phyloP scores from a whole-genome alignment of 1,139 yeast genomes.

The Torulaspora globosa region DNA sequence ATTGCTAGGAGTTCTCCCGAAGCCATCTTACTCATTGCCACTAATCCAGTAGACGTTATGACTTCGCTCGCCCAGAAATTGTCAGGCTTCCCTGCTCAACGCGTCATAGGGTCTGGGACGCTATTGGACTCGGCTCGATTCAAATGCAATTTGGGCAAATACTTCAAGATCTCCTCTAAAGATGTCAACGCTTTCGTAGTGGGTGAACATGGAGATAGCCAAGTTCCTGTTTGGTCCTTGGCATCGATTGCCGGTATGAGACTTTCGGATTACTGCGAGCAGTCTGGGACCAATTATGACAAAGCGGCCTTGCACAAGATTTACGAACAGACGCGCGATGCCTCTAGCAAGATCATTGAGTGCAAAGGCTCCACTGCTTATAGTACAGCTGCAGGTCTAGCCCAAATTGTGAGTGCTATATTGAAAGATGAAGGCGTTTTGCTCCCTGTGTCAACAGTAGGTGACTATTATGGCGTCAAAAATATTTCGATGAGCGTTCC shows the following conservation, averaged over 20 bases:
- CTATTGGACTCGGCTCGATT: conserved; percentile 13
- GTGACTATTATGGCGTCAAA: too few relatives aligned
- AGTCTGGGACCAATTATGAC: conserved; percentile 5
- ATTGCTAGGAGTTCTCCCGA: conserved; percentile 13
- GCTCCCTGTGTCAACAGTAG: too few relatives aligned
- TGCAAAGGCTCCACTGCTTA: too few relatives aligned
- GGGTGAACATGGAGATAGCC: conserved; percentile 14
- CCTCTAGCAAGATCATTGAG: too few relatives aligned
- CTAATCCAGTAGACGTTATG: conserved; percentile 14
- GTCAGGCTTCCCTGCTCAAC: conserved; percentile 10
- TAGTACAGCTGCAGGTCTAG: too few relatives aligned
- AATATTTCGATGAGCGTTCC: too few relatives aligned
- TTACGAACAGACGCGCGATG: conserved; percentile 8
- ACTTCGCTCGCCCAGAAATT: conserved; percentile 9
- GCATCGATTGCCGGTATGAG: conserved; percentile 15
- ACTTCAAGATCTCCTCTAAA: conserved; percentile 8
- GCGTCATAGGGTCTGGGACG: conserved; percentile 13
- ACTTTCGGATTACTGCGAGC: conserved; percentile 11
- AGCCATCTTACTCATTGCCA: conserved; percentile 12
- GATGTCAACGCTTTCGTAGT: conserved; percentile 10
- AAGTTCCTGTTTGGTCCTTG: conserved; percentile 12
- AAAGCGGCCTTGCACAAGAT: conserved; percentile 5
- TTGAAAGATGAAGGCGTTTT: too few relatives aligned
- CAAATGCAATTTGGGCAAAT: conserved; percentile 9
- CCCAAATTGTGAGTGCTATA: too few relatives aligned